A percentile compares a stretch with the other conserved stretches of the same genome.
phyloP scores from a whole-genome alignment of 2,329 filamentous ascomycete species.

The Colletotrichum camelliae region DNA sequence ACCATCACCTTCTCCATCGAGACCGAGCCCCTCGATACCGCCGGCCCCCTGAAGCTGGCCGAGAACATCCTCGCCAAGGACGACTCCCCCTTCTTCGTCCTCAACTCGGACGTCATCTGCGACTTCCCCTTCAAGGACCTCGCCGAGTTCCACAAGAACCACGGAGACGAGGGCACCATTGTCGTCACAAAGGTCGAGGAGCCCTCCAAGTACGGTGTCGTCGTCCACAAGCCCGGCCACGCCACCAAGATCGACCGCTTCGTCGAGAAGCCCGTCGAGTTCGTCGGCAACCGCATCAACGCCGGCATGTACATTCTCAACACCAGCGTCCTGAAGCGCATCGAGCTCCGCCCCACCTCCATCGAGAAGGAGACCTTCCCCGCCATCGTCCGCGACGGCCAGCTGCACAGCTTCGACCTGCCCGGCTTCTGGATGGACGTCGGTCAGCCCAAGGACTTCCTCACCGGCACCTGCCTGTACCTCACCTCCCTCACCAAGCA shows the following conservation, averaged over 20 bases:
- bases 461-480: slow-evolving; percentile 95
- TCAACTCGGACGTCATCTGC: slow-evolving; percentile 98
- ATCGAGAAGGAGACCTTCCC: slow-evolving; percentile 99
- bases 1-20: slow-evolving; percentile 98
- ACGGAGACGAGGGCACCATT: slow-evolving; percentile 96
- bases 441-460: slow-evolving; percentile 97
- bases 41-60: slow-evolving; percentile 92
- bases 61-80: slow-evolving; percentile 93
- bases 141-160: slow-evolving; percentile 87
- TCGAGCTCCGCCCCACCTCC: slow-evolving; percentile 94
- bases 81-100: slow-evolving; percentile 93
- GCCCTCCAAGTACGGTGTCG: slow-evolving; percentile 97
- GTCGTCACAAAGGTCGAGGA: slow-evolving; percentile 99
- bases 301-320: slow-evolving; percentile 98
- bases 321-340: slow-evolving; percentile 86
- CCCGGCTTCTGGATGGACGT: slow-evolving; percentile 99
- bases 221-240: slow-evolving; percentile 95
- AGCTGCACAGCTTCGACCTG: slow-evolving; percentile 94
- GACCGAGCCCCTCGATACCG: slow-evolving; percentile 92
- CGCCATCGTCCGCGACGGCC: slow-evolving; percentile 85
- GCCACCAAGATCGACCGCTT: slow-evolving; percentile 94
- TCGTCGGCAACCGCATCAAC: slow-evolving; percentile 98
- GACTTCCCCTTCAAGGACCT: slow-evolving; percentile 94
- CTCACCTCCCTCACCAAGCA: slow-evolving; percentile 92
- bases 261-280: slow-evolving; percentile 98